Conservation (phyloP, 805 yeast species). For the Saturnispora saitoi region DNA sequence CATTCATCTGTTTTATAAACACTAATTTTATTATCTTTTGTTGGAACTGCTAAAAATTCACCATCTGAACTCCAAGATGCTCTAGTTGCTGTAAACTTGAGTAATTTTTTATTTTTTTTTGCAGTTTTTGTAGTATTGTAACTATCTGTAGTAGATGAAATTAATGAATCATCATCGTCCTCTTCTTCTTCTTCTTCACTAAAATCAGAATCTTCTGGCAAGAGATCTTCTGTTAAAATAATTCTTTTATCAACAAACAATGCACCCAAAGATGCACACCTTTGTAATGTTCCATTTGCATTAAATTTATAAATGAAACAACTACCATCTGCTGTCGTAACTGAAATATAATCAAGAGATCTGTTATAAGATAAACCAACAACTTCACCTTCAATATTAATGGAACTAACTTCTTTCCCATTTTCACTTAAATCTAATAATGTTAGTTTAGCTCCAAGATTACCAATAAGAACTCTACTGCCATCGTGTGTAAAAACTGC, state of each 20-base stretch:
- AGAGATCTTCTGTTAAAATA: constrained; percentile 12
- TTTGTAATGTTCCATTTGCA: constrained; percentile 43
- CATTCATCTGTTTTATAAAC: constrained; percentile 36
- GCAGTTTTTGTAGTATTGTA: constrained; percentile 8
- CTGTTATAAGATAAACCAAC: constrained; percentile 47
- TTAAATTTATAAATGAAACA: constrained; percentile 47
- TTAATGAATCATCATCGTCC: constrained; percentile 25
- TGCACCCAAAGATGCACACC: constrained; percentile 36
- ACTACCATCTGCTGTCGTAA: constrained; percentile 52
- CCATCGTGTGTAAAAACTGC: constrained; percentile 54
- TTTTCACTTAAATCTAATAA: constrained; percentile 37
- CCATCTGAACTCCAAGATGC: constrained; percentile 70
- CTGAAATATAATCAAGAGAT: constrained; percentile 48
- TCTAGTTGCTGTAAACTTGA: constrained; percentile 32
- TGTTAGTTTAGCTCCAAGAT: constrained; percentile 53
- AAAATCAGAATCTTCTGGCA: constrained; percentile 31
- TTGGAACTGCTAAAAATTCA: constrained; percentile 58
- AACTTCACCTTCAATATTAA: constrained; percentile 44
- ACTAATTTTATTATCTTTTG: constrained; percentile 38
- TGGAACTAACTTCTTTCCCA: constrained; percentile 24
- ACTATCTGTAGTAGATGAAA: constrained; percentile 15
- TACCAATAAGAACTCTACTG: constrained; percentile 49
- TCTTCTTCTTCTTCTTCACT: constrained; percentile 29
- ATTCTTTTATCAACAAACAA: constrained; percentile 32
- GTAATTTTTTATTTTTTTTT: constrained; percentile 31